phyloP scores from a whole-genome alignment of 306 rosid genomes.

The Lathyrus sativus region DNA sequence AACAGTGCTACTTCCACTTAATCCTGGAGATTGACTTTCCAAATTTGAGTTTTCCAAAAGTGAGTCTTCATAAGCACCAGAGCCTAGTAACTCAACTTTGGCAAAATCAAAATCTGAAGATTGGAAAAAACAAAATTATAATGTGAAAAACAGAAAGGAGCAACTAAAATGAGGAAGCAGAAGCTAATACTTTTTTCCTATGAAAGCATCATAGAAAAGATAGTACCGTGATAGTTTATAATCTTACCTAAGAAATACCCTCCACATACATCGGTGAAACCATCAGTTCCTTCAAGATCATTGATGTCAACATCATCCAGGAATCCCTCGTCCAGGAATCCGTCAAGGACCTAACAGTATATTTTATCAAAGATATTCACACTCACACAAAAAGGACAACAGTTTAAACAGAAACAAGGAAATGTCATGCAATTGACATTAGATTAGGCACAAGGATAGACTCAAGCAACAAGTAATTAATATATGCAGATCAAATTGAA shows the following conservation, averaged over 20 bases:
- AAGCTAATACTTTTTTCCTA: slow-evolving; percentile 4
- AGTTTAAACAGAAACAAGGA: not conserved
- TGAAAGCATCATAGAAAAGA: slow-evolving; percentile 27
- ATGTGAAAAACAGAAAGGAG: slow-evolving; percentile 19
- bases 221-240: slow-evolving; percentile 12
- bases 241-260: slow-evolving; percentile 75
- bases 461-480: slow-evolving; percentile 17
- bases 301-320: slow-evolving; percentile 80
- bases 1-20: slow-evolving; percentile 75
- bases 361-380: slow-evolving; percentile 42
- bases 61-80: slow-evolving; percentile 50
- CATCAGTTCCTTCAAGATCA: slow-evolving; percentile 64
- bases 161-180: slow-evolving; percentile 17
- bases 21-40: slow-evolving; percentile 74
- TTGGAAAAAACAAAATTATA: slow-evolving; percentile 18
- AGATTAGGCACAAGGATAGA: slow-evolving; percentile 7
- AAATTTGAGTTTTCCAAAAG: slow-evolving; percentile 61
- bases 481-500: slow-evolving; percentile 16
- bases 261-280: slow-evolving; percentile 63
- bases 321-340: slow-evolving; percentile 83
- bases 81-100: slow-evolving; percentile 50
- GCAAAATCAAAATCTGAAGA: slow-evolving; percentile 67
- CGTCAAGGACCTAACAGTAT: slow-evolving; percentile 79
- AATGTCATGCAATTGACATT: slow-evolving; percentile 4
- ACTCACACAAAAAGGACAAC: slow-evolving; percentile 18